These are phyloP conservation scores for Stephania yunnanensis DNA, from an alignment of 164 flowering plant genomes.

Conservation along the genomic window DNA sequence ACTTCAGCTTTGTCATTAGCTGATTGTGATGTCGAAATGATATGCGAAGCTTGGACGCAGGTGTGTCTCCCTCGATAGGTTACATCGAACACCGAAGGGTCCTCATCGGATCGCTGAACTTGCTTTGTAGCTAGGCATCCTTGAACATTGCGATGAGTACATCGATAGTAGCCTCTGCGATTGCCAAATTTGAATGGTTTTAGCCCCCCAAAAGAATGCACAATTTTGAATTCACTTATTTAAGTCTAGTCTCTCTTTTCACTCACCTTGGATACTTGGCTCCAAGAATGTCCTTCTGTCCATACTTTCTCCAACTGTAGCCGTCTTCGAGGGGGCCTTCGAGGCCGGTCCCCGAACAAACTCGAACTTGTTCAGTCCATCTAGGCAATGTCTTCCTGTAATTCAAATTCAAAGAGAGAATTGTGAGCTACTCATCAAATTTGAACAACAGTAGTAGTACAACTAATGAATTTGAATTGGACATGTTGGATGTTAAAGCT, in stretches of 20 bases:
- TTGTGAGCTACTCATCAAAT: too few species aligned
- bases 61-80: slow-evolving; percentile 78
- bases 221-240: too few species aligned
- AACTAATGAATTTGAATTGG: too few species aligned
- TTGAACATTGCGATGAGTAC: slow-evolving; percentile 63
- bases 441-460: too few species aligned
- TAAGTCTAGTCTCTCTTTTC: too few species aligned
- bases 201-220: too few species aligned
- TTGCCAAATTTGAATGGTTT: neutral
- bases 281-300: slow-evolving; percentile 92
- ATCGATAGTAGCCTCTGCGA: slow-evolving; percentile 91
- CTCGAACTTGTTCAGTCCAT: slow-evolving; percentile 62
- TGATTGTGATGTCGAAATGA: slow-evolving; percentile 4
- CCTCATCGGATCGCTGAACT: slow-evolving; percentile 87
- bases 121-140: slow-evolving; percentile 87
- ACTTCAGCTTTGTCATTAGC: slow-evolving; percentile 1
- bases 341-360: slow-evolving; percentile 41
- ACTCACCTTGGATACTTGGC: slow-evolving; percentile 77
- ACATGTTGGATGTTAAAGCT: too few species aligned
- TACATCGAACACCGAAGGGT: slow-evolving; percentile 57
- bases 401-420: too few species aligned
- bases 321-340: slow-evolving; percentile 85
- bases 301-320: slow-evolving; percentile 93
- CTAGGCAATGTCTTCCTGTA: slow-evolving; percentile 43
- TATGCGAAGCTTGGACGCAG: slow-evolving; percentile 35